Evolutionary conservation across 148 eudicot species (phyloP).

Genomic region (Gaultheria prostrata): DNA sequence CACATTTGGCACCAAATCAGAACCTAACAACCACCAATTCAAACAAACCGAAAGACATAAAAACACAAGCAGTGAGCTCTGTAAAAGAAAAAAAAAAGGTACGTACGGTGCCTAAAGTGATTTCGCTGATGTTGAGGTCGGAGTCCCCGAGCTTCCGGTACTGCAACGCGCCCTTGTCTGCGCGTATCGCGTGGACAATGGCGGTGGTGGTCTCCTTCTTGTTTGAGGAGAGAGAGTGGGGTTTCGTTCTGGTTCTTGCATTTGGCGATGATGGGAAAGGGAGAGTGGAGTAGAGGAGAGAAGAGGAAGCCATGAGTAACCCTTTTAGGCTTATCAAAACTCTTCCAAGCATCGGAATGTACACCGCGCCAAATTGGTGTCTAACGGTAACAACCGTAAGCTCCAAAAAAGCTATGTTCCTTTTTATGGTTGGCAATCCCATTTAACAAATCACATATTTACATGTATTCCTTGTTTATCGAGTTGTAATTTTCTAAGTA

Average conservation of each 20-base stretch:
- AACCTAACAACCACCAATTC: background rate
- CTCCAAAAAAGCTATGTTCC: too few relatives aligned
- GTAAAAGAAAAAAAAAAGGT: background rate
- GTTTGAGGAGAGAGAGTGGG: background rate
- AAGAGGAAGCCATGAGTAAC: background rate
- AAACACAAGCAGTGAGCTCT: background rate
- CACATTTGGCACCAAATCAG: conserved; percentile 5
- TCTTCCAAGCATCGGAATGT: background rate
- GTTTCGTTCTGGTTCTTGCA: background rate
- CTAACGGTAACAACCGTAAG: background rate
- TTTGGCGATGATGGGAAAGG: background rate
- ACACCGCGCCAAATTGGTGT: background rate
- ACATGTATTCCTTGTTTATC: too few relatives aligned
- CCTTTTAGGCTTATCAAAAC: conserved; percentile 14
- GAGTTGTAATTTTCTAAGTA: too few relatives aligned
- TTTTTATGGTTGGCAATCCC: too few relatives aligned
- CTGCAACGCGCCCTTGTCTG: conserved; percentile 41
- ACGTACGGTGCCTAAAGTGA: conserved; percentile 73
- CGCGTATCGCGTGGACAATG: conserved; percentile 23
- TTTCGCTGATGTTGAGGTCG: conserved; percentile 78
- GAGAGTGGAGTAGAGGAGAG: background rate
- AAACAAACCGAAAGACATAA: background rate
- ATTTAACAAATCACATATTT: too few relatives aligned
- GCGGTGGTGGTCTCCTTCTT: conserved; percentile 8
- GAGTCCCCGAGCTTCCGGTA: conserved; percentile 79